These are phyloP conservation scores for Alternaria novae-zelandiae DNA, from an alignment of 2,329 filamentous ascomycete genomes.

Conservation along the genomic window DNA sequence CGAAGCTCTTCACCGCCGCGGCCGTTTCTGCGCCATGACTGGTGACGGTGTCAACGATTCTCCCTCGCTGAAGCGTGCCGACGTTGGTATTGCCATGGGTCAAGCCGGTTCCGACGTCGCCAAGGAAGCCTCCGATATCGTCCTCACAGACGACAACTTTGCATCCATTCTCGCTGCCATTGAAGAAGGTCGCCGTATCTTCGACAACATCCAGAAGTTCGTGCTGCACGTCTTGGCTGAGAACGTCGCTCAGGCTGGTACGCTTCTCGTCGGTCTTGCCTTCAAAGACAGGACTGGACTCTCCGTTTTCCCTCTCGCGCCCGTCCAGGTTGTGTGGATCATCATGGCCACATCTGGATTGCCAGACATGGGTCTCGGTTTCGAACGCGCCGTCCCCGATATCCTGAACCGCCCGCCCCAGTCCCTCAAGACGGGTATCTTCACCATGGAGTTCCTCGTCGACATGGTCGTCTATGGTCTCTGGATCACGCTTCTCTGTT, in stretches of 20 bases:
- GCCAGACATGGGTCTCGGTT: constrained; percentile 85
- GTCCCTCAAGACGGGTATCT: constrained; percentile 46
- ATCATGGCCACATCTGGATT: constrained; percentile 84
- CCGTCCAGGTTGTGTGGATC: constrained; percentile 90
- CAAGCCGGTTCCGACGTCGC: constrained; percentile 79
- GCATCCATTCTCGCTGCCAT: constrained; percentile 84
- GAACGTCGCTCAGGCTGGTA: constrained; percentile 84
- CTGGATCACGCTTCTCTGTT: constrained; percentile 40
- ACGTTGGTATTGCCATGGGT: constrained; percentile 92
- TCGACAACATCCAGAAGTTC: constrained; percentile 90
- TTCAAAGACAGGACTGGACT: constrained; percentile 75
- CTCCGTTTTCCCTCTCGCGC: constrained; percentile 85
- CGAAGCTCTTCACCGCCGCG: constrained; percentile 79
- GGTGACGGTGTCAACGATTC: constrained; percentile 89
- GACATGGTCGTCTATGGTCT: constrained; percentile 50
- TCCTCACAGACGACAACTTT: constrained; percentile 88
- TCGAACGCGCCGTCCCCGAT: constrained; percentile 75
- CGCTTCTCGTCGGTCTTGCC: constrained; percentile 78
- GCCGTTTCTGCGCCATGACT: constrained; percentile 83
- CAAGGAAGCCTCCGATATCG: constrained; percentile 82
- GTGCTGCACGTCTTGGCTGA: constrained; percentile 76
- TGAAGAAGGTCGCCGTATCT: constrained; percentile 82
- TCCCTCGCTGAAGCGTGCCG: constrained; percentile 78
- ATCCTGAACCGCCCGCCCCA: constrained; percentile 84
- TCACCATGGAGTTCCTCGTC: constrained; percentile 46